phyloP scores from a whole-genome alignment of 352 stramenopile genomes.

The Phytophthora macrochlamydospora region DNA sequence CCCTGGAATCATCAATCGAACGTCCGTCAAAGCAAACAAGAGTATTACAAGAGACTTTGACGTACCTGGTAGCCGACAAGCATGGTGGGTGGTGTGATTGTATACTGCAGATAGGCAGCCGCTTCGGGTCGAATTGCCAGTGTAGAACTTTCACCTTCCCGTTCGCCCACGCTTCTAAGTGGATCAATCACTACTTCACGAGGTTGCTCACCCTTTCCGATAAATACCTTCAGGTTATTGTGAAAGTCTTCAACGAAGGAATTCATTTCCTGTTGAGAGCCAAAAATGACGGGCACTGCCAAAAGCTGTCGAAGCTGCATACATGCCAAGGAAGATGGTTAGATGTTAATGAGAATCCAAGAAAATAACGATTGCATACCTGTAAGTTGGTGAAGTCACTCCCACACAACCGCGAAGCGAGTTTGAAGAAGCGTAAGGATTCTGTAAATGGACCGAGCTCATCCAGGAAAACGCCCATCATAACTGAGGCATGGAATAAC shows the following conservation, averaged over 20 bases:
- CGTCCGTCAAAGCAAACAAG: not conserved
- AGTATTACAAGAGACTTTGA: not conserved
- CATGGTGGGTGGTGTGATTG: constrained; percentile 71
- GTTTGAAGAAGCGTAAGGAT: constrained; percentile 51
- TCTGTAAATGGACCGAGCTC: constrained; percentile 54
- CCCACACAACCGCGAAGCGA: constrained; percentile 39
- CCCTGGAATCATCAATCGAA: constrained; percentile 24
- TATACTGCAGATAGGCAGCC: constrained; percentile 52
- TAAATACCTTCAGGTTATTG: constrained; percentile 12
- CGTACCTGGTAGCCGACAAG: constrained; percentile 69
- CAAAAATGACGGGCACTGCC: constrained; percentile 38
- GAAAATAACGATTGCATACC: constrained; percentile 17
- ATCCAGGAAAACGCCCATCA: constrained; percentile 73
- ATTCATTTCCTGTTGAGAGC: constrained; percentile 30
- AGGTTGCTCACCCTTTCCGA: constrained; percentile 1
- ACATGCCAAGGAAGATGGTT: not conserved
- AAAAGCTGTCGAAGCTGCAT: constrained; percentile 30
- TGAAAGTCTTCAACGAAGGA: constrained; percentile 18
- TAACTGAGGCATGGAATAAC: constrained; percentile 48
- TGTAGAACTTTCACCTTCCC: not conserved
- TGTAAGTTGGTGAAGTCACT: constrained; percentile 40
- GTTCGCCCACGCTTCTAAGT: constrained; percentile 8
- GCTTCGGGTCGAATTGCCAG: constrained; percentile 32
- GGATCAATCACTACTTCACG: constrained; percentile 28
- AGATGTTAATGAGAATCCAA: not conserved